Percentiles rank a stretch among this genome's conserved stretches.
These are phyloP conservation scores for Phytopythium cucurbitacearum DNA, from an alignment of 352 stramenopile genomes.

Conservation along the genomic window DNA sequence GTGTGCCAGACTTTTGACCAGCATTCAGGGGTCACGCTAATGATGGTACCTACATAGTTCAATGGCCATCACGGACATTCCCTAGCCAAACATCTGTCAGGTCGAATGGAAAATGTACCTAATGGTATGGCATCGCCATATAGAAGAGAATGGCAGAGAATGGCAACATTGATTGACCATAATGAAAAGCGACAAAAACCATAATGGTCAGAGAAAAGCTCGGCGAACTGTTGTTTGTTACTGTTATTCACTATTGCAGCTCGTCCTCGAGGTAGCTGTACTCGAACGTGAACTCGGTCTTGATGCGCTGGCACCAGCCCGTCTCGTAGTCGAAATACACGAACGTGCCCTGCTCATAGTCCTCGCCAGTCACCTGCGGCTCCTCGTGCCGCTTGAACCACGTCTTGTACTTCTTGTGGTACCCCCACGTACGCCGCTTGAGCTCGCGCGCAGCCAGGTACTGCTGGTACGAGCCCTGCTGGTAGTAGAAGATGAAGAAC, in stretches of 20 bases:
- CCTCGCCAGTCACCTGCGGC: constrained; percentile 94
- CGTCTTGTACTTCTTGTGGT: constrained; percentile 99
- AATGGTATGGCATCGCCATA: no score
- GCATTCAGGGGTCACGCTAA: no score
- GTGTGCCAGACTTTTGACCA: no score
- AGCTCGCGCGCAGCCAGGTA: constrained; percentile 97
- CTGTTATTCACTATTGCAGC: constrained; percentile 35
- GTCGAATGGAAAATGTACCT: no score
- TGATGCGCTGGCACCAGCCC: constrained; percentile 98
- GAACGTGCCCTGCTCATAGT: constrained; percentile 99
- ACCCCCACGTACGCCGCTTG: constrained; percentile 98
- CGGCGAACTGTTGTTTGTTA: not conserved
- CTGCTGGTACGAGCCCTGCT: constrained; percentile 98
- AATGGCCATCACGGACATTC: no score
- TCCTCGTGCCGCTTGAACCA: constrained; percentile 99
- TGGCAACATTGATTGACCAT: no score
- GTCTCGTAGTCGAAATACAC: constrained; percentile 99
- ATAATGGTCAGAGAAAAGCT: not conserved
- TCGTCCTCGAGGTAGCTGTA: constrained; percentile 96
- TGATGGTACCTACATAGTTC: no score
- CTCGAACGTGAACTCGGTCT: constrained; percentile 99
- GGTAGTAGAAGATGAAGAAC: constrained; percentile 99
- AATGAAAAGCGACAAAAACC: no score
- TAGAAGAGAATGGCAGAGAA: no score
- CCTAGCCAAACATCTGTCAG: no score